phyloP scores from a whole-genome alignment of 257 asterid species.

The Solanum piurae region DNA sequence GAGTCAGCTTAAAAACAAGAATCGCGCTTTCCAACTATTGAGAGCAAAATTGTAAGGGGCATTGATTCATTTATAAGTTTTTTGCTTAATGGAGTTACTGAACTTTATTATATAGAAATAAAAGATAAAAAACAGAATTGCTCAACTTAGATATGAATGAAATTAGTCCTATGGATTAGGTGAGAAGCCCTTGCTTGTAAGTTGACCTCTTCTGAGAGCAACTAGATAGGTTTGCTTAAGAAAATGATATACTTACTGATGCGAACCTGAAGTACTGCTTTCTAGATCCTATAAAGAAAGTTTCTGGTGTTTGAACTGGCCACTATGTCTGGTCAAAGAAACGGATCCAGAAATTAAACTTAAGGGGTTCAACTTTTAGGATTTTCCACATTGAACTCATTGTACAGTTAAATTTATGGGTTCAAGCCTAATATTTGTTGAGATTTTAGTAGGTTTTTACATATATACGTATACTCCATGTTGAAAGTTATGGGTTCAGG shows the following conservation, averaged over 20 bases:
- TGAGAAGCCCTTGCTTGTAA: not conserved
- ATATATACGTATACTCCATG: not conserved
- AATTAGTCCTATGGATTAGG: not conserved
- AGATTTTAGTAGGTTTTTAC: not conserved
- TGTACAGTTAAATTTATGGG: not conserved
- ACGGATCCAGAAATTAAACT: not conserved
- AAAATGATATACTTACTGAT: not conserved
- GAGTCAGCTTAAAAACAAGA: conserved; percentile 76
- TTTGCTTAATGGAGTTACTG: not conserved
- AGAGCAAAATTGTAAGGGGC: conserved; percentile 82
- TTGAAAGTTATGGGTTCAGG: not conserved
- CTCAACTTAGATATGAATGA: not conserved
- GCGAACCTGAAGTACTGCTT: not conserved
- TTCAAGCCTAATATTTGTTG: not conserved
- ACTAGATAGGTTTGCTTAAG: not conserved
- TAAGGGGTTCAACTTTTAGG: not conserved
- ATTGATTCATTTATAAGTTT: not conserved
- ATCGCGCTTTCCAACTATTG: conserved; percentile 77
- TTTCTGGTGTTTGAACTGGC: not conserved
- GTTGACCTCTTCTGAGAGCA: not conserved
- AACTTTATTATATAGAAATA: not conserved
- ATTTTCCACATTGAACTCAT: not conserved
- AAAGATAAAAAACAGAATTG: not conserved
- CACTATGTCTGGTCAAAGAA: not conserved
- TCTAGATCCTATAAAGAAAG: not conserved